Conservation (phyloP, 129 eudicot genomes). For the Chrysanthemum lavandulifolium region DNA sequence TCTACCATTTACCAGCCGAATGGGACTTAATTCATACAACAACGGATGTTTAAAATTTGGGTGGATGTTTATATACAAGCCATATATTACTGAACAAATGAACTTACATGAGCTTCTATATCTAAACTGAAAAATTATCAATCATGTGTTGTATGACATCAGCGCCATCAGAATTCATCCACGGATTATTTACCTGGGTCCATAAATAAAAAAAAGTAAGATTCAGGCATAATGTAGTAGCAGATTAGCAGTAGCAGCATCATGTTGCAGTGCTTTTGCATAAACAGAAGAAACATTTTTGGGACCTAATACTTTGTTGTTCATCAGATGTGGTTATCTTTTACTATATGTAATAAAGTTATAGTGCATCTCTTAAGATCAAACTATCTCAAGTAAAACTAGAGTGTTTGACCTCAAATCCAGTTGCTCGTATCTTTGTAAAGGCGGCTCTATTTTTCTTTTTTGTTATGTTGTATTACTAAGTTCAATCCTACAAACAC, state of each 20-base stretch:
- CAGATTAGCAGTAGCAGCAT: neutral
- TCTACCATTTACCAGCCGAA: too few relatives aligned
- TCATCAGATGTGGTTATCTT: neutral
- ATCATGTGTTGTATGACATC: constrained; percentile 82
- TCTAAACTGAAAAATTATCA: constrained; percentile 63
- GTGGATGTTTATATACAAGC: constrained; percentile 10
- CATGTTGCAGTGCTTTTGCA: constrained; percentile 1
- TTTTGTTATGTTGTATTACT: neutral
- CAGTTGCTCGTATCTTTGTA: neutral
- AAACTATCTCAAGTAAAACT: neutral
- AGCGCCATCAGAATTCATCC: constrained; percentile 73
- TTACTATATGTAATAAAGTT: neutral
- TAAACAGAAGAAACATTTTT: too few relatives aligned
- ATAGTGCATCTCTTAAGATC: too few relatives aligned
- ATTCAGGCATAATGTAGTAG: constrained; percentile 9
- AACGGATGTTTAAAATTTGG: neutral
- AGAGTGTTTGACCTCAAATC: constrained; percentile 11
- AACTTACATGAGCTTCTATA: neutral
- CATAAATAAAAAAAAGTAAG: constrained; percentile 4
- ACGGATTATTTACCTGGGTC: constrained; percentile 62
- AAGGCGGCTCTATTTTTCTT: neutral
- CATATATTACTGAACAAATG: neutral
- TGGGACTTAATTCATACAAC: neutral
- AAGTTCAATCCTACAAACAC: neutral
- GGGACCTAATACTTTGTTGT: neutral